These are phyloP conservation scores for Rhizopus sp. DNA, from an alignment of 371 early-diverging fungal species.

Conservation along the genomic window DNA sequence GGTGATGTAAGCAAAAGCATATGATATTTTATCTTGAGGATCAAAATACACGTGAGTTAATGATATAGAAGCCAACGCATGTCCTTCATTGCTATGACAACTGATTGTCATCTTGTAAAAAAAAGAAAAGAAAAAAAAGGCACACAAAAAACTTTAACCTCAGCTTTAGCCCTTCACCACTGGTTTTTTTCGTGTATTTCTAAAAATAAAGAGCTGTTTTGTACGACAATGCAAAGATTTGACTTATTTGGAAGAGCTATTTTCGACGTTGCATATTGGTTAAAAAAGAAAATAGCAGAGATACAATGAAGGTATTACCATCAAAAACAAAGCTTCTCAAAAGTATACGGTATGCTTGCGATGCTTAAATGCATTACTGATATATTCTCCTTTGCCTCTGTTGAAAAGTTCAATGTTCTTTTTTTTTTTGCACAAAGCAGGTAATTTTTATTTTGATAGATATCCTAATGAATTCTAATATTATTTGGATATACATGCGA, in stretches of 20 bases:
- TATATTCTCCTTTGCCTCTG: conserved; percentile 8
- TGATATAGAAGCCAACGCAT: conserved; percentile 58
- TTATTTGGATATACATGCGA: not conserved
- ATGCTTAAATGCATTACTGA: conserved; percentile 15
- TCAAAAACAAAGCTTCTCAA: no score
- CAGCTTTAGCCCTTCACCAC: not conserved
- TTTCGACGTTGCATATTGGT: no score
- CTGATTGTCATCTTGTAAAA: conserved; percentile 1
- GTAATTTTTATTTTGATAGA: conserved; percentile 12
- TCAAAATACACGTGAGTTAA: conserved; percentile 78
- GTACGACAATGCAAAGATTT: no score
- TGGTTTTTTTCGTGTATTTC: no score
- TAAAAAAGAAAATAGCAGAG: no score
- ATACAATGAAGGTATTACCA: no score
- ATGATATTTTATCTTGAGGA: conserved; percentile 53
- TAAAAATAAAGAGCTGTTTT: no score
- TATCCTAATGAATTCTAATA: not conserved
- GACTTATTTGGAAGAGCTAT: no score
- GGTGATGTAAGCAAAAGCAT: conserved; percentile 69
- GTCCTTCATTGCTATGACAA: conserved; percentile 5
- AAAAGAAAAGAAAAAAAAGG: conserved; percentile 5
- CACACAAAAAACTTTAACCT: not conserved
- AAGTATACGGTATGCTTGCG: conserved; percentile 9
- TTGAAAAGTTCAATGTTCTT: conserved; percentile 4
- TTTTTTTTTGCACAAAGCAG: conserved; percentile 13